Evolutionary conservation across 345 rosid species (phyloP), one percentile per base, ranked within the genome.

Genomic region (Clausena lansium): DNA sequence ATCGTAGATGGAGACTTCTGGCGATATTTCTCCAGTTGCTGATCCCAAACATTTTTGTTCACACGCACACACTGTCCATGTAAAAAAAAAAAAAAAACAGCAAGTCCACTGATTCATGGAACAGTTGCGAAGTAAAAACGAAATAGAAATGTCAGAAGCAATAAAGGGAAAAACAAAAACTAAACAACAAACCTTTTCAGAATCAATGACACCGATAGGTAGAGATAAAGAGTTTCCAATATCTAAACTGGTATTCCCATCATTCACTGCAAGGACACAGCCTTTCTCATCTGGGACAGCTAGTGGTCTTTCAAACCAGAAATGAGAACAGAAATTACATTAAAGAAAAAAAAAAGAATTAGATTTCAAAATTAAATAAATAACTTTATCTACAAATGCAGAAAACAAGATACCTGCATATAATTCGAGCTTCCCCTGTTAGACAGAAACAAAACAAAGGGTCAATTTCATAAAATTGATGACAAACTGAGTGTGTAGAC

Each of bases 341-440:
- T 13, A n/a, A 60, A 57, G 17, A 33, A 33, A 3, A 4, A 3
- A 32, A 54, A 2, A 74, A 39, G 19, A 71, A 75, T 54, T 32
- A 47, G 20, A 70, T 36, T 45, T 39, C 57, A 54, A 54, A 4
- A 9, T 25, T 32, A 63, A 66, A 71, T 24, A 62, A 15, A 22
- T 6, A 71, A 41, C 33, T 24, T 73, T 69, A 64, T 52, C 59
- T 35, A 39, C 33, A 54, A 8, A 74, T 22, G 33, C 52, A 61
- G 54, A 67, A 57, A 15, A 54, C 22, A 71, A 28, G 33, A 58
- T 71, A 91, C 98, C 98, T 93, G 94, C 93, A 93, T 81, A 93
- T 74, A 67, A 91, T 86, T 61, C 88, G 80, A 79, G 92, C 92
- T 67, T 88, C 96, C 75, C 93, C 98, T 91, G 77, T 67, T 33